phyloP scores from a whole-genome alignment of 2,329 filamentous ascomycete genomes.

The Claviceps spartinae region DNA sequence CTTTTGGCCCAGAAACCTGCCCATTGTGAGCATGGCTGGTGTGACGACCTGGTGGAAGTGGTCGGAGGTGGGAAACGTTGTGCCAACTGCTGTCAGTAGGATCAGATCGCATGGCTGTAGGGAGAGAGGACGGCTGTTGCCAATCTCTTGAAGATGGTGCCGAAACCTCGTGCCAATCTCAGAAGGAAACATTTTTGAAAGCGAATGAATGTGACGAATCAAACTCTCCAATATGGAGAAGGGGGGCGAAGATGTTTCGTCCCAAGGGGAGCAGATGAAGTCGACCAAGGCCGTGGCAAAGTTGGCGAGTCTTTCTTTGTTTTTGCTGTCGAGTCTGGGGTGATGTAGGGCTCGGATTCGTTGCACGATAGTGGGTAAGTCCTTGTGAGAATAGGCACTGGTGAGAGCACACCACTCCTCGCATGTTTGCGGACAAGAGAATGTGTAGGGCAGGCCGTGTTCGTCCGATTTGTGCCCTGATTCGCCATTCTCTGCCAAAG shows the following conservation, averaged over 20 bases:
- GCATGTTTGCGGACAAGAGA: slow-evolving; percentile 69
- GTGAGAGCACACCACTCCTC: slow-evolving; percentile 58
- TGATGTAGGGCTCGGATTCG: slow-evolving; percentile 87
- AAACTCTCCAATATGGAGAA: slow-evolving; percentile 64
- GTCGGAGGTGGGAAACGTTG: slow-evolving; percentile 87
- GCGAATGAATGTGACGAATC: slow-evolving; percentile 81
- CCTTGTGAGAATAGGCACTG: slow-evolving; percentile 44
- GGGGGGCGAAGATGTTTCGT: slow-evolving; percentile 31
- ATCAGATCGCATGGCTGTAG: slow-evolving; percentile 60
- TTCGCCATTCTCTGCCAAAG: slow-evolving; percentile 27
- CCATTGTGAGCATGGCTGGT: slow-evolving; percentile 74
- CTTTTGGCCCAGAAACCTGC: slow-evolving; percentile 68
- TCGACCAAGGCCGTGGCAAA: slow-evolving; percentile 56
- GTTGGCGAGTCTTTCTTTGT: slow-evolving; percentile 66
- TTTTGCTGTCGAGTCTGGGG: slow-evolving; percentile 68
- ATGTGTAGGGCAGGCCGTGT: slow-evolving; percentile 64
- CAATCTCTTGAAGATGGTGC: slow-evolving; percentile 49
- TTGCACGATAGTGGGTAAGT: slow-evolving; percentile 69
- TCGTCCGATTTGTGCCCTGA: slow-evolving; percentile 28
- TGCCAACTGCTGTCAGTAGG: slow-evolving; percentile 69
- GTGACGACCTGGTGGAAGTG: slow-evolving; percentile 95
- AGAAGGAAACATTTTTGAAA: slow-evolving; percentile 73
- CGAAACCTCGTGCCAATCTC: slow-evolving; percentile 69
- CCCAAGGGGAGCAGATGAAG: slow-evolving; percentile 38
- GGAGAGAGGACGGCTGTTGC: slow-evolving; percentile 32